phyloP scores from a whole-genome alignment of 768 basidiomycete genomes.

The Leucocoprinus sp. region DNA sequence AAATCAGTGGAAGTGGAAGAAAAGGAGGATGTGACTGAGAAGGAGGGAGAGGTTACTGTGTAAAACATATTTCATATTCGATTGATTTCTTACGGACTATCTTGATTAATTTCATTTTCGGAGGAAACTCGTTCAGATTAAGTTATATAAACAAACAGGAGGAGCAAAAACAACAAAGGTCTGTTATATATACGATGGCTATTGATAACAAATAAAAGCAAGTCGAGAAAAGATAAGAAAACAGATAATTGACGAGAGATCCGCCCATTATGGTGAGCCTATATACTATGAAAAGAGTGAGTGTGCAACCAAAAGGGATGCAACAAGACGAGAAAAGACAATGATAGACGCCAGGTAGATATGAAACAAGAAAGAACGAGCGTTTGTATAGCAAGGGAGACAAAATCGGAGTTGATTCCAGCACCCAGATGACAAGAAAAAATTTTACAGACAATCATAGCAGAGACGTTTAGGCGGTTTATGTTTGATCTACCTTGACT shows the following conservation, averaged over 20 bases:
- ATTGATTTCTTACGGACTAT: conserved; percentile 7
- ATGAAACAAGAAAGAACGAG: conserved; percentile 10
- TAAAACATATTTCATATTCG: background rate
- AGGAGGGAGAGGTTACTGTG: conserved; percentile 20
- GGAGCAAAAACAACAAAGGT: background rate
- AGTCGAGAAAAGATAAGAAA: background rate
- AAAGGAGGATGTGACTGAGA: conserved; percentile 21
- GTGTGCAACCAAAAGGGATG: background rate
- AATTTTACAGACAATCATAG: conserved; percentile 14
- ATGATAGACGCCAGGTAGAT: conserved; percentile 17
- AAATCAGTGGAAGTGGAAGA: conserved; percentile 24
- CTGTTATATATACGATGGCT: conserved; percentile 10
- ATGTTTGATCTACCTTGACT: conserved; percentile 55
- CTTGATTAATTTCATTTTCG: conserved; percentile 1
- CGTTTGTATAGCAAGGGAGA: conserved; percentile 9
- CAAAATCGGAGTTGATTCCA: conserved; percentile 8
- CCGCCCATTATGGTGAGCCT: conserved; percentile 3
- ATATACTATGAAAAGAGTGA: conserved; percentile 8
- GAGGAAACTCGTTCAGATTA: conserved; percentile 10
- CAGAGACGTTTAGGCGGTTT: conserved; percentile 23
- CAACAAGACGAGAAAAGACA: conserved; percentile 8
- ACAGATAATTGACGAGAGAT: background rate
- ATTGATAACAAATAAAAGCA: conserved; percentile 9
- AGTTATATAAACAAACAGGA: conserved; percentile 21
- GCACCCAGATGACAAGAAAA: conserved; percentile 10